phyloP scores from a whole-genome alignment of 768 basidiomycete species.

The Solioccasus polychromus region DNA sequence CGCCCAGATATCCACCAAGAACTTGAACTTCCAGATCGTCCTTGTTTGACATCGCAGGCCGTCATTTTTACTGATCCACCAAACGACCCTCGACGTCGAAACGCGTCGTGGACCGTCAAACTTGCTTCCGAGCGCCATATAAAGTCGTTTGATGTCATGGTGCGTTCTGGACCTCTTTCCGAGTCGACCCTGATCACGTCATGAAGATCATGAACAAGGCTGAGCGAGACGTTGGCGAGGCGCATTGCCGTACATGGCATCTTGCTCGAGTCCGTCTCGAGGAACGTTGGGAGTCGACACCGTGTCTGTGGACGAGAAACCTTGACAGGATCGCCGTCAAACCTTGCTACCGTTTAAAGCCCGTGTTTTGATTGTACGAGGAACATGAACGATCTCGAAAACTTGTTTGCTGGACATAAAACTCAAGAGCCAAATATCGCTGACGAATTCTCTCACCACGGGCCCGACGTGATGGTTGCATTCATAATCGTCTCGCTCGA shows the following conservation, averaged over 20 bases:
- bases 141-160: conserved; percentile 38
- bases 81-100: conserved; percentile 31
- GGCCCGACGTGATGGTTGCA: conserved; percentile 1
- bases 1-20: conserved; percentile 33
- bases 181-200: background rate
- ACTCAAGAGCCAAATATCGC: conserved; percentile 24
- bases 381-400: conserved; percentile 67
- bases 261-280: background rate
- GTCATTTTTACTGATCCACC: conserved; percentile 26
- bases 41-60: no score
- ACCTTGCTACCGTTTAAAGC: no score
- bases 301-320: conserved; percentile 26
- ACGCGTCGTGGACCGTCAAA: conserved; percentile 23
- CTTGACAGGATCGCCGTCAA: no score
- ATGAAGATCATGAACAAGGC: background rate
- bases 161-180: background rate
- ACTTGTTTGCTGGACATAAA: conserved; percentile 47
- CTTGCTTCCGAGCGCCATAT: conserved; percentile 33
- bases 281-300: conserved; percentile 17
- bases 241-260: background rate
- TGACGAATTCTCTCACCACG: conserved; percentile 5
- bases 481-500: conserved; percentile 56
- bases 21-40: conserved; percentile 39
- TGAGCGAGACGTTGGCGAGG: background rate
- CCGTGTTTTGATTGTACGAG: no score